Evolutionary conservation across 495 filamentous ascomycete genomes (phyloP).

Genomic region (Daldinia concentrica): DNA sequence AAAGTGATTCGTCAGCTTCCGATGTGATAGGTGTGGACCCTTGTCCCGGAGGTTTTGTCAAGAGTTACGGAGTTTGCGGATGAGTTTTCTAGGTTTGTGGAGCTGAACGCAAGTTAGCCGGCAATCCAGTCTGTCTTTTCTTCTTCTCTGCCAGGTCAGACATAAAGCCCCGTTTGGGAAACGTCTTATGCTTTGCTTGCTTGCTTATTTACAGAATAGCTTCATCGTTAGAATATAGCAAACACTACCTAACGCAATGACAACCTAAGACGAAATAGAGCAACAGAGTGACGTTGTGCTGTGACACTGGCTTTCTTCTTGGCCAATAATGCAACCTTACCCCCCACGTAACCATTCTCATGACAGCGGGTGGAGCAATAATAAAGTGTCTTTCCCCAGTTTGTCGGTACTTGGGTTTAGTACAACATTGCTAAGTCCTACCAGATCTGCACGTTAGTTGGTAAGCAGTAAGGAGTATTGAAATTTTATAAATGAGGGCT

Average conservation of each 20-base stretch:
- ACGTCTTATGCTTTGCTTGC: not conserved
- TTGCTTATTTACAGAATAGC: not conserved
- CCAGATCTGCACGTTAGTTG: constrained; percentile 1
- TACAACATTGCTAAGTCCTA: not conserved
- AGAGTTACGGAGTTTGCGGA: not conserved
- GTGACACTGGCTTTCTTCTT: not conserved
- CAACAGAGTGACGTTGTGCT: not conserved
- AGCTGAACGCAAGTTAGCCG: not conserved
- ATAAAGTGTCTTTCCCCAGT: constrained; percentile 20
- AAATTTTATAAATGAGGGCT: constrained; percentile 3
- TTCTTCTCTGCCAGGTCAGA: not conserved
- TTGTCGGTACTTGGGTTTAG: constrained; percentile 4
- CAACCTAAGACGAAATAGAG: not conserved
- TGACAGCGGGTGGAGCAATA: constrained; percentile 17
- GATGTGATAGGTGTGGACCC: not conserved
- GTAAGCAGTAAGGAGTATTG: constrained; percentile 3
- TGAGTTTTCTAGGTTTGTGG: not conserved
- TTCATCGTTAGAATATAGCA: not conserved
- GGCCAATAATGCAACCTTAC: not conserved
- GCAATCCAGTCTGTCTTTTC: not conserved
- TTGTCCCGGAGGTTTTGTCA: constrained; percentile 1
- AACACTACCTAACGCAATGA: not conserved
- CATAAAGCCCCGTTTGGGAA: not conserved
- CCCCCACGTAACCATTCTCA: constrained; percentile 13
- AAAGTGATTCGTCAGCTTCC: not conserved